Evolutionary conservation across 2,329 filamentous ascomycete species (phyloP).

Genomic region (Penicillium thymicola): DNA sequence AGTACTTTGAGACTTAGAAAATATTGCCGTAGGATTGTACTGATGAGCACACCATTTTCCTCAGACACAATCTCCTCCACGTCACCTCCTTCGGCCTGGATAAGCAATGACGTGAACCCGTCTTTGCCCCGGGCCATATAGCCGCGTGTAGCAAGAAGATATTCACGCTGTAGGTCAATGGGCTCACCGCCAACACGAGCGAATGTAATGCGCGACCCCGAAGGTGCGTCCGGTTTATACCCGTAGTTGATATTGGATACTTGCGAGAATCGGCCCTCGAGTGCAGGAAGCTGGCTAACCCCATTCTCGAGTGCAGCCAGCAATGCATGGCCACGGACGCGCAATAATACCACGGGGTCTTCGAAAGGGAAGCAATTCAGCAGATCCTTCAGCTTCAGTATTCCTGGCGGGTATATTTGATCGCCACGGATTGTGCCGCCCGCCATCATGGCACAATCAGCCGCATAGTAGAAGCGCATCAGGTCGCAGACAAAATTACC

Average conservation of each 20-base stretch:
- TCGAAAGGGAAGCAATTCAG: slow-evolving; percentile 90
- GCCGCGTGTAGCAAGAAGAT: slow-evolving; percentile 73
- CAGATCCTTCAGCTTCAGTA: slow-evolving; percentile 75
- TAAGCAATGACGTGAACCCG: slow-evolving; percentile 73
- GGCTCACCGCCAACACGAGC: slow-evolving; percentile 60
- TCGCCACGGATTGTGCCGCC: slow-evolving; percentile 83
- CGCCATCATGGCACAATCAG: slow-evolving; percentile 81
- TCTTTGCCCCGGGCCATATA: slow-evolving; percentile 91
- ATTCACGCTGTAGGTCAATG: slow-evolving; percentile 61
- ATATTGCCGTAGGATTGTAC: slow-evolving; percentile 82
- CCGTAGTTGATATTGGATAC: slow-evolving; percentile 77
- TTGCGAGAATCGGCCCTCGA: slow-evolving; percentile 82
- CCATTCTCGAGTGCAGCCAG: slow-evolving; percentile 80
- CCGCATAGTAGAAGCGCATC: slow-evolving; percentile 77
- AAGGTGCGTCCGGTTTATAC: slow-evolving; percentile 62
- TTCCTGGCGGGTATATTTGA: slow-evolving; percentile 79
- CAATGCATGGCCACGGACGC: slow-evolving; percentile 67
- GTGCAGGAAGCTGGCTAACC: slow-evolving; percentile 73
- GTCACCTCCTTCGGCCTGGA: slow-evolving; percentile 69
- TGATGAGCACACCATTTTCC: slow-evolving; percentile 83
- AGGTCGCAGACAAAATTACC: slow-evolving; percentile 91
- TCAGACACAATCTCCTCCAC: slow-evolving; percentile 78
- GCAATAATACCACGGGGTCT: slow-evolving; percentile 78
- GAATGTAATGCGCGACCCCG: slow-evolving; percentile 61
- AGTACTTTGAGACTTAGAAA: slow-evolving; percentile 82